A percentile compares a stretch with the other conserved stretches of the same genome.
phyloP scores from a whole-genome alignment of 345 rosid species.

The Sisymbrium altissimum region DNA sequence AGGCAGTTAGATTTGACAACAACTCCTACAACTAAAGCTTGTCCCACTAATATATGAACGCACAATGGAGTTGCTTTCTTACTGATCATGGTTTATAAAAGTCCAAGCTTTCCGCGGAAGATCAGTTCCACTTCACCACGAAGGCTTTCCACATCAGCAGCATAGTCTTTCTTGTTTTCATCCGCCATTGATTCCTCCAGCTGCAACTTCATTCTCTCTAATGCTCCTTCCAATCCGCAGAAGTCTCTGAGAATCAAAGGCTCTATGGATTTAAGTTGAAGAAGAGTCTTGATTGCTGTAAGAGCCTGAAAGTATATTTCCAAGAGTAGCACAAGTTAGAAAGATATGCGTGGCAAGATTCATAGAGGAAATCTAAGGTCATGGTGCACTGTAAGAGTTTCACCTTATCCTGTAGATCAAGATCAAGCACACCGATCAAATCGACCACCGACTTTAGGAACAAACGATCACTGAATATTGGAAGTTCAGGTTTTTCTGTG shows the following conservation, averaged over 20 bases:
- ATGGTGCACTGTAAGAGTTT: not conserved
- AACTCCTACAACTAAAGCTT: slow-evolving; percentile 25
- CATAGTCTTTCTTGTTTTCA: slow-evolving; percentile 64
- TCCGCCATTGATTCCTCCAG: slow-evolving; percentile 55
- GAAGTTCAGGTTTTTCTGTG: slow-evolving; percentile 41
- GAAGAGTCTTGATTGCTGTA: slow-evolving; percentile 63
- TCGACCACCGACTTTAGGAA: slow-evolving; percentile 82
- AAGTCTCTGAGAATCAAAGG: slow-evolving; percentile 62
- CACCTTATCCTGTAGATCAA: slow-evolving; percentile 95
- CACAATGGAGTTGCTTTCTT: slow-evolving; percentile 22
- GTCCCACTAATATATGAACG: slow-evolving; percentile 14
- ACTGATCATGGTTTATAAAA: slow-evolving; percentile 36
- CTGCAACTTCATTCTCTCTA: slow-evolving; percentile 64
- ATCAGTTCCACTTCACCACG: slow-evolving; percentile 64
- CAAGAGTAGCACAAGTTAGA: not conserved
- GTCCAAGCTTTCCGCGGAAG: slow-evolving; percentile 54
- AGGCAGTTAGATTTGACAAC: not conserved
- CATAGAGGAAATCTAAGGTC: not conserved
- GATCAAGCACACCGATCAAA: slow-evolving; percentile 53
- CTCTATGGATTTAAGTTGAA: slow-evolving; percentile 58
- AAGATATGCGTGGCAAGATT: not conserved
- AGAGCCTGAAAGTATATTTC: slow-evolving; percentile 59
- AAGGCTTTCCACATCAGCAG: slow-evolving; percentile 60
- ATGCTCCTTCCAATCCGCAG: slow-evolving; percentile 61
- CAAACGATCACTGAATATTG: slow-evolving; percentile 48